Base-by-base conservation (phyloP, 352 stramenopile genomes). In the Phytophthora boehmeriae region DNA sequence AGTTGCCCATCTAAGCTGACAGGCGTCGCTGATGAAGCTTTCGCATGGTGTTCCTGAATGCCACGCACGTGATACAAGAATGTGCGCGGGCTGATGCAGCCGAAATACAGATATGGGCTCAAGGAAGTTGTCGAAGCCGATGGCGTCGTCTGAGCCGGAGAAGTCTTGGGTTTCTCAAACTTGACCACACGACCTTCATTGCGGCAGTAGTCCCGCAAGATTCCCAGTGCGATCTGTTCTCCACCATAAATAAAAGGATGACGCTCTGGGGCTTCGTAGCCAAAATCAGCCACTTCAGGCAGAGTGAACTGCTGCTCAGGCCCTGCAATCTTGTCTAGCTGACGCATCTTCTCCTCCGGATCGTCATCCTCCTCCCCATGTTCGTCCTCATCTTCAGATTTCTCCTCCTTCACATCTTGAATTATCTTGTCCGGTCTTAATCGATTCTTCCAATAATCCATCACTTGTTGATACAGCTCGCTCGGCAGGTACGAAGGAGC, bases 111-210 rank as follows among this genome's bases (percentile, higher is more conserved):
- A 70, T 98, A 99, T 34, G 97, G 94, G 61, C 80, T 97, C 10
- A 99, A 72, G 46, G 87, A 93, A n/a, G 97, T 99, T 11, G 97
- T 99, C n/a, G 90, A 97, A 22, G 93, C 82, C 35, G 83, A 89
- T 22, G 95, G 80, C 8, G 73, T 59, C 39, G 93, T 91, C 51
- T 97, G 87, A 32, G 89, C 96, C 1, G 95, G 96, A 3, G 80
- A 91, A 2, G 96, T 99, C 67, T 99, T 98, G 27, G 97, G 97
- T 67, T 99, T 99, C 68, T 98, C 94, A 71, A 99, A 99, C 27
- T 83, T 92, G 23, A 91, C 83, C 11, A 98, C 89, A 59, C 90
- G 97, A 1, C 73, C 83, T 76, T 88, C 73, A 53, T 92, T 87
- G 59, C 78, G 83, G 60, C 84, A 89, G 50, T 90, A 92, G 59